phyloP scores from a whole-genome alignment of 495 filamentous ascomycete genomes.

The Penicillium robsamsonii region DNA sequence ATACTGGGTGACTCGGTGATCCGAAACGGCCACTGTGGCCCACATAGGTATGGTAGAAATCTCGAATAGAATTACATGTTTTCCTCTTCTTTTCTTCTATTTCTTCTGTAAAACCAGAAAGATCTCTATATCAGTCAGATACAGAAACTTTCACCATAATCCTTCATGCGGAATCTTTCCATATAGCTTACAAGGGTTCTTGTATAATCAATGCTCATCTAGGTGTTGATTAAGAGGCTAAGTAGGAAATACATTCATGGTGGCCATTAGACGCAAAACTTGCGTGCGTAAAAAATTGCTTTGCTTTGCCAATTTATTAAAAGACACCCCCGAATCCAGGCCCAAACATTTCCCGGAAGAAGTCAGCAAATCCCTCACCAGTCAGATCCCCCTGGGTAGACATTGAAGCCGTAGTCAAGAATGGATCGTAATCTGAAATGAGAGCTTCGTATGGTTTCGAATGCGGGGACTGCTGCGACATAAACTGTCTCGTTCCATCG shows the following conservation, averaged over 20 bases:
- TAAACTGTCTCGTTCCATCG: not conserved
- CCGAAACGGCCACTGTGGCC: too few species aligned
- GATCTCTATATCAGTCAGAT: too few species aligned
- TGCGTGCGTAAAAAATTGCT: not conserved
- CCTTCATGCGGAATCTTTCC: too few species aligned
- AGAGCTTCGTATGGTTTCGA: not conserved
- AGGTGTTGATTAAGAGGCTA: not conserved
- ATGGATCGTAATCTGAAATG: slow-evolving; percentile 18
- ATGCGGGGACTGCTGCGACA: not conserved
- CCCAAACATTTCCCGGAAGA: slow-evolving; percentile 28
- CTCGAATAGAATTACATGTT: too few species aligned
- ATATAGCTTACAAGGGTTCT: too few species aligned
- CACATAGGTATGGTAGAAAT: too few species aligned
- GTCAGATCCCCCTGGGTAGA: slow-evolving; percentile 7
- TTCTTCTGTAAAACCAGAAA: too few species aligned
- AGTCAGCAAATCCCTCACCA: slow-evolving; percentile 24
- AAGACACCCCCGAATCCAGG: slow-evolving; percentile 21
- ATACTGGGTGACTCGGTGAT: too few species aligned
- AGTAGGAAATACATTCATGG: not conserved
- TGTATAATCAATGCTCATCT: too few species aligned
- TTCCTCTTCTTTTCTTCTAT: too few species aligned
- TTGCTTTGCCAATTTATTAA: slow-evolving; percentile 1
- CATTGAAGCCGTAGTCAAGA: slow-evolving; percentile 15
- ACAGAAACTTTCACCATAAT: too few species aligned
- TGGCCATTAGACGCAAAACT: not conserved